Conservation (phyloP, 2,329 filamentous ascomycete species). For the Pseudogymnoascus sp. region DNA sequence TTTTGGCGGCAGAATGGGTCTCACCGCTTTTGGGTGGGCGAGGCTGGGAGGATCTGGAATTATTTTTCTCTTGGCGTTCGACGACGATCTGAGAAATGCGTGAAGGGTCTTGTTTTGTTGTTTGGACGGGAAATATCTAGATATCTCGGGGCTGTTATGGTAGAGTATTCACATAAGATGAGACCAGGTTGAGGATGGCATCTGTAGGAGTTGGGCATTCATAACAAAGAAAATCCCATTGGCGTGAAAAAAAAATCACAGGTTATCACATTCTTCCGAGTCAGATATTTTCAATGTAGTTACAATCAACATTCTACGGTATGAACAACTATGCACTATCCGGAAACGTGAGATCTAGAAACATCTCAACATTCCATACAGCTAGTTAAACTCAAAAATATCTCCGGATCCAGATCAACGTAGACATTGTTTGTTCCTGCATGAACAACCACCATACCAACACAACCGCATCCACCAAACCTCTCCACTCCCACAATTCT, state of each 20-base stretch:
- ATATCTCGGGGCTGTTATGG: background rate
- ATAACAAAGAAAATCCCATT: background rate
- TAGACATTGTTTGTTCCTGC: background rate
- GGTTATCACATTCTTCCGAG: background rate
- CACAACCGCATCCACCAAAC: no score
- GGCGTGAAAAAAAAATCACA: background rate
- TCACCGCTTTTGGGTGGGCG: background rate
- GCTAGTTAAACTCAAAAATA: background rate
- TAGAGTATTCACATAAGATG: background rate
- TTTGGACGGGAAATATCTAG: background rate
- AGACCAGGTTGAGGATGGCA: background rate
- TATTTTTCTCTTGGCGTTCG: background rate
- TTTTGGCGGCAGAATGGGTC: background rate
- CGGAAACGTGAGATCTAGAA: background rate
- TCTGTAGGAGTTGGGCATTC: background rate
- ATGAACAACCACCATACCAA: background rate
- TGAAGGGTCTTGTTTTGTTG: background rate
- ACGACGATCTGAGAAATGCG: background rate
- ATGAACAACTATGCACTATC: background rate
- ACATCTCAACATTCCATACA: background rate
- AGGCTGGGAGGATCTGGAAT: background rate
- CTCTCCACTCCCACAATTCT: slow-evolving; percentile 30
- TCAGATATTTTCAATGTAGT: background rate
- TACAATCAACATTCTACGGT: background rate
- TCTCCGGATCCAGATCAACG: background rate